Evolutionary conservation across 1,284 basidiomycete species (phyloP).

Genomic region (Puccinia triticina): DNA sequence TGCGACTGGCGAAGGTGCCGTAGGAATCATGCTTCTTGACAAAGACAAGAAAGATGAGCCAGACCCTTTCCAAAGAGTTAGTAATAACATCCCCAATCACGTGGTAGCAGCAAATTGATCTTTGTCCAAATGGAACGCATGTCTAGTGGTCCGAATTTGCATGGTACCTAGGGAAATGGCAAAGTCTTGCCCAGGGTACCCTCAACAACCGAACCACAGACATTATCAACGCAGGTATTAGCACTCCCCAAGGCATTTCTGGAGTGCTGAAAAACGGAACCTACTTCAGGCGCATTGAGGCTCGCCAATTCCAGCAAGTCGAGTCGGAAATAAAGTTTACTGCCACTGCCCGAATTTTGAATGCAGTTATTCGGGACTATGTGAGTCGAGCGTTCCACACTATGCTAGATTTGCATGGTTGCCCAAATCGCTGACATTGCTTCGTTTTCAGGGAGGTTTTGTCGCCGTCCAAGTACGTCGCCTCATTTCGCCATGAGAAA

Average conservation of each 20-base stretch:
- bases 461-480: constrained; percentile 38
- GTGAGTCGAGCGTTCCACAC: constrained; percentile 13
- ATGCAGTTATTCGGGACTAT: constrained; percentile 35
- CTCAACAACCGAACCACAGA: constrained; percentile 19
- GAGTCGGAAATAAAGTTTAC: constrained; percentile 24
- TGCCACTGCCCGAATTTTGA: constrained; percentile 38
- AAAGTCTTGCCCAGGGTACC: constrained; percentile 31
- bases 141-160: constrained; percentile 44
- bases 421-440: background rate
- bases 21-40: constrained; percentile 36
- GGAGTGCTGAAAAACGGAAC: constrained; percentile 27
- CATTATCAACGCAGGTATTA: constrained; percentile 39
- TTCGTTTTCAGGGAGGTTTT: constrained; percentile 38
- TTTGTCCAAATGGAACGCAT: background rate
- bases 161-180: constrained; percentile 47
- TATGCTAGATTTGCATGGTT: background rate
- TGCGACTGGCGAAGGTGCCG: constrained; percentile 22
- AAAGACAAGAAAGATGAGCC: constrained; percentile 29
- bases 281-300: constrained; percentile 37
- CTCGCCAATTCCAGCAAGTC: constrained; percentile 41
- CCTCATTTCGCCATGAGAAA: background rate
- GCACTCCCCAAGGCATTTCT: constrained; percentile 37
- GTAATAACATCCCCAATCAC: background rate
- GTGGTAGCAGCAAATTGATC: background rate
- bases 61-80: constrained; percentile 40